Evolutionary conservation across 768 basidiomycete genomes (phyloP), one percentile per base, ranked within the genome.

Genomic region (Crassisporium funariophilum): DNA sequence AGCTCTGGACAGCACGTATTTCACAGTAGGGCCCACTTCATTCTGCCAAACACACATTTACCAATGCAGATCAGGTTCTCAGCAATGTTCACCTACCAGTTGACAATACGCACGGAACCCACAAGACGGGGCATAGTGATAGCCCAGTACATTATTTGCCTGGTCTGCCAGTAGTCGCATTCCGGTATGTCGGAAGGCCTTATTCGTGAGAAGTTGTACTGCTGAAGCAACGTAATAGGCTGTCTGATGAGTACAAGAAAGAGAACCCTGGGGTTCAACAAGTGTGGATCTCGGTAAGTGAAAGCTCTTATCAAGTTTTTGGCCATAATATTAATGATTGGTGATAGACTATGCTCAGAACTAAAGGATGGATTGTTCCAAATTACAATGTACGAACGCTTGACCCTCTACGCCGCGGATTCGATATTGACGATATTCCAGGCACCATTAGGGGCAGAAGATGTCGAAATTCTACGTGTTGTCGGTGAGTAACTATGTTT

Each of bases 141-240:
- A 64, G 73, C 36, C 76, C 81, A 4, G 72, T 74, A 44, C 55
- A 58, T 35, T 86, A 82, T 59, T 50, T 69, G 27, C 66, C 72
- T 6, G 80, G 79, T 8, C 68, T 86, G 1, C 83, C 83, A 5
- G 83, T 86, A 19, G 82, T 84, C 31, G 72, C 81, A 0, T 86
- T 84, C 74, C 62, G 68, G 69, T 71, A 49, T 23, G 44, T 17
- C 1, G 7, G 17, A 9, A 7, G 7, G 8, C 22, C 17, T 20
- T 23, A 10, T 16, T 17, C 15, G 13, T 19, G 20, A n/a, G n/a
- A n/a, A n/a, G n/a, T 16, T 24, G 5, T 20, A n/a, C 12, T 34
- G 21, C 38, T 49, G 20, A 33, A 25, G 21, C 34, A 17, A 12
- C 15, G 11, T 20, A 12, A 10, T 42, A 71, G 68, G 15, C 59